Percentiles rank a stretch among this genome's conserved stretches.
Conservation (phyloP, 305 asterid species). For the Ilex paraguariensis region DNA sequence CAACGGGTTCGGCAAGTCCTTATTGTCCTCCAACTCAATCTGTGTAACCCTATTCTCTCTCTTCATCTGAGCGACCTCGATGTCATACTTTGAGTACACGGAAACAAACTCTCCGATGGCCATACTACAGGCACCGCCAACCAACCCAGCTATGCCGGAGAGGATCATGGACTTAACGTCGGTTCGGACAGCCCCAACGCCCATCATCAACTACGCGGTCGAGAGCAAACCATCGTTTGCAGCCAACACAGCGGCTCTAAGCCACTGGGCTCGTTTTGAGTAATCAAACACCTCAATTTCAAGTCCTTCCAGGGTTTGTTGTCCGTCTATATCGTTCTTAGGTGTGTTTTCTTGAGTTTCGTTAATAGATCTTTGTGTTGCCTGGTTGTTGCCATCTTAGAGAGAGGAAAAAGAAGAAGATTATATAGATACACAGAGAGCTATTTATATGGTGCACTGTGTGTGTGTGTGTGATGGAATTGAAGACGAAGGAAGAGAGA, state of each 20-base stretch:
- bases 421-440: background rate
- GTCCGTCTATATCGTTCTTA: conserved; percentile 23
- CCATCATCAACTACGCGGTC: conserved; percentile 49
- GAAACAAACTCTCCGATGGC: conserved; percentile 44
- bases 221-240: conserved; percentile 19
- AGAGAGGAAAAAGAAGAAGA: background rate
- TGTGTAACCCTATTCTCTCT: conserved; percentile 14
- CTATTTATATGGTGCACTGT: background rate
- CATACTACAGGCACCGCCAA: conserved; percentile 68
- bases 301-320: background rate
- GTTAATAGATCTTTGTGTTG: background rate
- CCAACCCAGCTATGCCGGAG: conserved; percentile 45
- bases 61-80: conserved; percentile 41
- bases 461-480: too few relatives aligned
- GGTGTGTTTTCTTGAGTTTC: background rate
- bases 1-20: conserved; percentile 38
- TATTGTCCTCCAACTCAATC: background rate
- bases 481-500: too few relatives aligned
- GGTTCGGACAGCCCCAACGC: conserved; percentile 43
- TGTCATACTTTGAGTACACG: conserved; percentile 30
- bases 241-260: conserved; percentile 46
- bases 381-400: background rate
- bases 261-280: conserved; percentile 46
- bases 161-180: conserved; percentile 44
- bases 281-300: conserved; percentile 17